These are phyloP conservation scores for Fusarium brevicatenulatum DNA, from an alignment of 2,329 filamentous ascomycete genomes.

Conservation along the genomic window DNA sequence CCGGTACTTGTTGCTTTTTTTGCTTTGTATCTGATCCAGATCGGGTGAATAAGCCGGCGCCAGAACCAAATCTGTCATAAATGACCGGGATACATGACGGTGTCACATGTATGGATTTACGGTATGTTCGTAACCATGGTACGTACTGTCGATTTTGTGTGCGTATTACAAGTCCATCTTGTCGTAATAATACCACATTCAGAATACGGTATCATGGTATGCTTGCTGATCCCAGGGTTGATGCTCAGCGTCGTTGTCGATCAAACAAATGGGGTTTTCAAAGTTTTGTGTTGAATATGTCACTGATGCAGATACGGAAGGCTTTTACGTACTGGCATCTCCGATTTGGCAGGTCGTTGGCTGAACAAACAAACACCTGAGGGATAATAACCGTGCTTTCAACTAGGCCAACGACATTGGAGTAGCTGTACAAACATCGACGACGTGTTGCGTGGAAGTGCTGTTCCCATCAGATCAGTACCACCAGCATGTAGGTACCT, in stretches of 20 bases:
- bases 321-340: conserved; percentile 21
- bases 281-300: conserved; percentile 14
- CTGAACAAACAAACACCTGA: conserved; percentile 4
- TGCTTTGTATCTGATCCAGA: conserved; percentile 38
- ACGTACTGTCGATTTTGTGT: not conserved
- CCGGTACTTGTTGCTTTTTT: conserved; percentile 36
- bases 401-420: not conserved
- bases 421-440: not conserved
- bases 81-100: conserved; percentile 10
- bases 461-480: not conserved
- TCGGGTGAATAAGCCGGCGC: conserved; percentile 34
- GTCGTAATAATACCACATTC: not conserved
- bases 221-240: conserved; percentile 18
- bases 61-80: conserved; percentile 24
- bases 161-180: not conserved
- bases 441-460: not conserved
- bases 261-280: conserved; percentile 18
- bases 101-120: conserved; percentile 19
- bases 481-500: not conserved
- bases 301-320: conserved; percentile 4
- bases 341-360: conserved; percentile 14
- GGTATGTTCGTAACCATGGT: not conserved
- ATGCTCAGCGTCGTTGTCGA: conserved; percentile 23
- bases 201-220: conserved; percentile 10
- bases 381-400: not conserved